Base-by-base conservation (phyloP, 2,329 filamentous ascomycete genomes). In the Phaeosphaeriaceae sp. region DNA sequence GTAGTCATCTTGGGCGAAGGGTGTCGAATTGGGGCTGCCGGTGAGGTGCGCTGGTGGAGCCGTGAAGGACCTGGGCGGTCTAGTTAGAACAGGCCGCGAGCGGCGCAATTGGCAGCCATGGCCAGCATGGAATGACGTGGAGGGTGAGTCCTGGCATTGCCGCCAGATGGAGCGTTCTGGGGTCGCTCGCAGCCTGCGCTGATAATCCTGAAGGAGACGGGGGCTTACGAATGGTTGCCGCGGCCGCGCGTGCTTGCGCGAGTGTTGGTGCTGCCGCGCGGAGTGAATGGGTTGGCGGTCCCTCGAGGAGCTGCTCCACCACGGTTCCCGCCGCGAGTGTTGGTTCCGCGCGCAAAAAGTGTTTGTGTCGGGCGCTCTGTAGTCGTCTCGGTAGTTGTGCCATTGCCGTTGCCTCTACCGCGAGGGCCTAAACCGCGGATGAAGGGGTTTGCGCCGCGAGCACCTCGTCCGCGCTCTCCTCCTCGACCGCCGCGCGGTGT, bases 41-140 rank as follows among this genome's bases (percentile, higher is more conserved):
- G 36, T 42, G 44, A 48, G 45, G 22, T 53, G 50, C 41, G 53
- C 40, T 21, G 49, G 24, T 5, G 57, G 42, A 27, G 53, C 48
- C 50, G 48, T 61, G 9, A 33, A 17, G 22, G 54, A 54, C 55
- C 68, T 69, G 40, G 24, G 17, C 42, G 51, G 2, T 48, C 7
- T 6, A 25, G 67, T 71, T 58, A 71, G 68, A 65, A 64, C 45
- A 57, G 63, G 62, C 63, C 62, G 64, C 68, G 65, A 62, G 63
- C 57, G 56, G 59, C 65, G 59, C 54, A 51, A 54, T 41, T 51
- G 48, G 53, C 57, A 53, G 48, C 57, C 53, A 44, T 61, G 47
- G 47, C 45, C 49, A 51, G 24, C 40, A 24, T 55, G 31, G 55
- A 56, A 42, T 31, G 24, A 47, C 20, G 27, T 49, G 25, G 17